A percentile compares a stretch with the other conserved stretches of the same genome.
Evolutionary conservation across 169 alveolate species (phyloP).

Genomic region (Plasmodium vivax): DNA sequence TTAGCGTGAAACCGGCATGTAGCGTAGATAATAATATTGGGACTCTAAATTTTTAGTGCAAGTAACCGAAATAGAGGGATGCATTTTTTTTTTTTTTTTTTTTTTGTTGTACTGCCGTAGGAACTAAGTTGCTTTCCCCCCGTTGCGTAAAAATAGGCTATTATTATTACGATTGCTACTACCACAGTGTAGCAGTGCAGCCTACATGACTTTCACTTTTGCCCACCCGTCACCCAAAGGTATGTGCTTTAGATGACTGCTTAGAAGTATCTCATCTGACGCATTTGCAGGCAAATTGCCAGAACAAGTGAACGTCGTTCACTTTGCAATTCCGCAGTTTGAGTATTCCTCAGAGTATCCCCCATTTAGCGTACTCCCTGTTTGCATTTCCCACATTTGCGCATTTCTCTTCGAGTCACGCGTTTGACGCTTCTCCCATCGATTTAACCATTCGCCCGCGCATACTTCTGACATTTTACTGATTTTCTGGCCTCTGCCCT

Average conservation of each 20-base stretch:
- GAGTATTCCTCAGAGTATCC: neutral
- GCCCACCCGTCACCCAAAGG: neutral
- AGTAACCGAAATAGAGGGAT: neutral
- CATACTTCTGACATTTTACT: neutral
- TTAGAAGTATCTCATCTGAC: neutral
- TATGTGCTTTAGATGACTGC: neutral
- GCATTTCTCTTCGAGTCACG: neutral
- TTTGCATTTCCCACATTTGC: neutral
- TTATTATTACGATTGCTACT: neutral
- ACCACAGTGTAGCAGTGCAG: neutral
- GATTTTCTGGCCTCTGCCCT: neutral
- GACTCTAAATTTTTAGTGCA: neutral
- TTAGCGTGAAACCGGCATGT: neutral
- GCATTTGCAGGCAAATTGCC: neutral
- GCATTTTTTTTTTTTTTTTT: neutral
- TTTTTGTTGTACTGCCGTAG: neutral
- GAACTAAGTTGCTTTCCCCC: neutral
- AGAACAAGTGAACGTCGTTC: neutral
- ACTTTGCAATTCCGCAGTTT: neutral
- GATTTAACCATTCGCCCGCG: neutral
- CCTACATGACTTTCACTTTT: neutral
- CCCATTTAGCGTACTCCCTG: neutral
- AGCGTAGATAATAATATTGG: neutral
- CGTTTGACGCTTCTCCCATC: neutral
- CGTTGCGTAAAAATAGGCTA: neutral